Evolutionary conservation across 345 rosid species (phyloP).

Genomic region (Salix dunnii): DNA sequence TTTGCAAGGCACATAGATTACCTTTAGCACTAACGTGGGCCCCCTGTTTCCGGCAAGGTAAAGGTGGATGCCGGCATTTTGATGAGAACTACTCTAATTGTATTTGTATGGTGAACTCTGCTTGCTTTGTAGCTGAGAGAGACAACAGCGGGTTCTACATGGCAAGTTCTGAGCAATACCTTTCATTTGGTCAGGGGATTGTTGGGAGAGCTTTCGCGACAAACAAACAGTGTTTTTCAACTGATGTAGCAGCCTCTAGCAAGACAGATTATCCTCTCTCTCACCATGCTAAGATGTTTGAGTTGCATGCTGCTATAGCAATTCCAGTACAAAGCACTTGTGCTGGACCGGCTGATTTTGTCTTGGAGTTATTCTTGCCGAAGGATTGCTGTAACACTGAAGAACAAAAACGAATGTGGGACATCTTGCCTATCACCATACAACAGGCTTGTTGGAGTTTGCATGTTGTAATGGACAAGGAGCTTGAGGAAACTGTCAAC

Average conservation of each 20-base stretch:
- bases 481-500: constrained; percentile 44
- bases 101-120: constrained; percentile 61
- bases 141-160: constrained; percentile 45
- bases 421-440: constrained; percentile 41
- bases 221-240: constrained; percentile 57
- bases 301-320: constrained; percentile 67
- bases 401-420: constrained; percentile 47
- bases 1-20: constrained; percentile 53
- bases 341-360: constrained; percentile 55
- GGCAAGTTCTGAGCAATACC: constrained; percentile 88
- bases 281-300: constrained; percentile 81
- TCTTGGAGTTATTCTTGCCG: constrained; percentile 82
- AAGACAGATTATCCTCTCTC: constrained; percentile 74
- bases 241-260: constrained; percentile 60
- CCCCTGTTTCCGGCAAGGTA: constrained; percentile 55
- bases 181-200: constrained; percentile 65
- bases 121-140: constrained; percentile 53
- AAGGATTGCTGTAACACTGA: constrained; percentile 47
- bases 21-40: constrained; percentile 91
- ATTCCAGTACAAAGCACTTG: constrained; percentile 53
- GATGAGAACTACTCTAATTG: constrained; percentile 52
- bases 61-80: constrained; percentile 66
- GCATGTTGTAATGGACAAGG: constrained; percentile 50
- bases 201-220: constrained; percentile 70
- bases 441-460: constrained; percentile 52